Evolutionary conservation across 2,329 filamentous ascomycete genomes (phyloP), one percentile per base, ranked within the genome.

Genomic region (Purpureocillium lavendulum): DNA sequence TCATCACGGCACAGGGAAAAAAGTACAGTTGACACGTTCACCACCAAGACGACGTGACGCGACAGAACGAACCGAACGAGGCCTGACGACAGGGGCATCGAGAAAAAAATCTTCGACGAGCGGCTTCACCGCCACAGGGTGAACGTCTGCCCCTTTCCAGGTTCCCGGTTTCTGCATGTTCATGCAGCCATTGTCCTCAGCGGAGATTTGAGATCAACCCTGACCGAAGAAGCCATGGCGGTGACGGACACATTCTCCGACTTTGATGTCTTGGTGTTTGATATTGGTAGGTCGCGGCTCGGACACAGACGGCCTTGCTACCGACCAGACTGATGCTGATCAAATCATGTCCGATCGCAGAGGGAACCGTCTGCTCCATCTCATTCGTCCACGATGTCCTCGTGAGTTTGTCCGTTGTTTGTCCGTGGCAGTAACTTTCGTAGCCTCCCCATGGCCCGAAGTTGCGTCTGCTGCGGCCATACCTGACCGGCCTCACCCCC

Each of bases 321-420:
- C 34, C 29, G 28, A 32, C 11, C 7, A 30, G n/a, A 30, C 21
- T 10, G 6, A 26, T 26, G 21, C 21, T 26, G 10, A 26, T 17
- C 18, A n/a, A 35, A 17, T 13, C 29, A 28, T 15, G 11, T 11
- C 30, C 44, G 35, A 46, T 41, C 41, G 36, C 43, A 89, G 84
- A 89, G 72, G 84, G 85, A 46, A 89, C 85, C 36, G 80, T 89
- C 47, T 88, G 84, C 60, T 82, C 83, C 51, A 87, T 89, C 58
- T 86, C 82, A 51, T 89, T 89, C 62, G 85, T 89, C 62, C 86
- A 86, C 65, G 82, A 88, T 59, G 77, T 85, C 48, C 68, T 89
- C 66, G 85, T 89, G 77, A 75, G 83, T 66, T 42, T 43, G 40
- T 46, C 35, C 37, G 30, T 35, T 40, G 35, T 38, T 41, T 18